Evolutionary conservation across 2,329 filamentous ascomycete genomes (phyloP).

Genomic region (Botrytis squamosa): DNA sequence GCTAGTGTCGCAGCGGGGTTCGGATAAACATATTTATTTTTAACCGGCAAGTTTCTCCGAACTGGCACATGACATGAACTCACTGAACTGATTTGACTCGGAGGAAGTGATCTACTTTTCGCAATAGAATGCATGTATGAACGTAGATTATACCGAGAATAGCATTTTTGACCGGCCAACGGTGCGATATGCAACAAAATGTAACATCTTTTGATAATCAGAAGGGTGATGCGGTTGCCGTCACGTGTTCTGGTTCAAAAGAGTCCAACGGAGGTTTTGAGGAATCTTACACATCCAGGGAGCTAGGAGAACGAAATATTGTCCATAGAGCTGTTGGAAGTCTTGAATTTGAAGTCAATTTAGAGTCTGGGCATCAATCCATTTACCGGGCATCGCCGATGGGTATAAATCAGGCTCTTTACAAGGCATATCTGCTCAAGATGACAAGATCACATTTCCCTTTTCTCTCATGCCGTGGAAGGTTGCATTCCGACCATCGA

Average conservation of each 20-base stretch:
- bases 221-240: not conserved
- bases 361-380: not conserved
- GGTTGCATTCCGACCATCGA: constrained; percentile 5
- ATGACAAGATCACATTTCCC: constrained; percentile 20
- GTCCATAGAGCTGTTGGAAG: not conserved
- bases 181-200: constrained; percentile 18
- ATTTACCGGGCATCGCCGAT: constrained; percentile 13
- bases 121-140: not conserved
- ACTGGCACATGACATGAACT: not conserved
- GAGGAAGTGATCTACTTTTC: not conserved
- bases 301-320: not conserved
- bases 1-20: not conserved
- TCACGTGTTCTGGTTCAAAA: not conserved
- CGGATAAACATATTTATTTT: not conserved
- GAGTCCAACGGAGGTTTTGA: not conserved
- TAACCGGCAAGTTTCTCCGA: not conserved
- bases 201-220: not conserved
- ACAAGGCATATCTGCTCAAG: not conserved
- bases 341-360: not conserved
- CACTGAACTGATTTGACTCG: not conserved
- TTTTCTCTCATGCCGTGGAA: constrained; percentile 4
- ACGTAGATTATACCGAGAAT: not conserved
- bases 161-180: constrained; percentile 10
- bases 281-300: not conserved
- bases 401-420: not conserved